Conservation (phyloP, 148 eudicot genomes). For the Fagopyrum homotropicum region DNA sequence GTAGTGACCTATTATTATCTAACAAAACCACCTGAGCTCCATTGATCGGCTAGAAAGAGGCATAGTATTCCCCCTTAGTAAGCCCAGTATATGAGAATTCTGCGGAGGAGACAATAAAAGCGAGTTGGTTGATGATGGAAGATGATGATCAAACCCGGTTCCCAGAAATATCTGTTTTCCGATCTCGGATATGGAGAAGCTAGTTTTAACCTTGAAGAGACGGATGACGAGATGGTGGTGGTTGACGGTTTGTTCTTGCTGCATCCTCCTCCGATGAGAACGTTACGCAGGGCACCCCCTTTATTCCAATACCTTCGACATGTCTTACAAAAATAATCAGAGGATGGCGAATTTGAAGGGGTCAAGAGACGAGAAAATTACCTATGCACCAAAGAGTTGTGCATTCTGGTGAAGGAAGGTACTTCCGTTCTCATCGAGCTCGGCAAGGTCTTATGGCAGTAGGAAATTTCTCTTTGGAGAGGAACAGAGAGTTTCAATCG, state of each 20-base stretch:
- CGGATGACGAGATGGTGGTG: neutral
- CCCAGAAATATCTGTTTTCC: neutral
- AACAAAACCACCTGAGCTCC: too few relatives aligned
- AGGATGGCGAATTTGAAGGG: too few relatives aligned
- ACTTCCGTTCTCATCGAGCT: too few relatives aligned
- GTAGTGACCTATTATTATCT: too few relatives aligned
- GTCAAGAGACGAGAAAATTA: too few relatives aligned
- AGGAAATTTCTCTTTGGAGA: too few relatives aligned
- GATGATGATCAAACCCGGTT: neutral
- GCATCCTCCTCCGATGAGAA: neutral
- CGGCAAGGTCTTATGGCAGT: too few relatives aligned
- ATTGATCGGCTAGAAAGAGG: too few relatives aligned
- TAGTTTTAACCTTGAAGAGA: neutral
- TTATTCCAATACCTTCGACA: slow-evolving; percentile 2
- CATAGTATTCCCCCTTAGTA: neutral
- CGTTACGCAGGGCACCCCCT: neutral
- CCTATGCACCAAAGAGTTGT: too few relatives aligned
- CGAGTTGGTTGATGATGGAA: neutral
- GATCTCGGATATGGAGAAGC: neutral
- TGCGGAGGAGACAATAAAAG: neutral
- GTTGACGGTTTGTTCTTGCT: neutral
- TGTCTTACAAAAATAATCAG: slow-evolving; percentile 1
- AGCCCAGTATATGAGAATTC: neutral
- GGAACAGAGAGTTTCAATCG: too few relatives aligned
- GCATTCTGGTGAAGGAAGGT: too few relatives aligned